These are phyloP conservation scores for Kregervanrija pseudodelftensis DNA, from an alignment of 805 yeast species.

Conservation along the genomic window DNA sequence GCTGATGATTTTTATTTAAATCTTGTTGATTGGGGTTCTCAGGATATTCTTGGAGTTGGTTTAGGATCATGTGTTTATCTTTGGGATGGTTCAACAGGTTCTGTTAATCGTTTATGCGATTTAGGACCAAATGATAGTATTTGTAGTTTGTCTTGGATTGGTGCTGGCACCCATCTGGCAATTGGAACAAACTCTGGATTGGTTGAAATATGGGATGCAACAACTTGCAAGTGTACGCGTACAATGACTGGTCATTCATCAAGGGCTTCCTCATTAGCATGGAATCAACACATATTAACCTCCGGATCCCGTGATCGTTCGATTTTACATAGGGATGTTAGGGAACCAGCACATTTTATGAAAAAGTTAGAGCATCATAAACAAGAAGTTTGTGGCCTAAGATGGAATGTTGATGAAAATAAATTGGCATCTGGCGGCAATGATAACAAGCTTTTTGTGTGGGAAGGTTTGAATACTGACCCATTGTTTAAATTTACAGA, in stretches of 20 bases:
- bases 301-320: slow-evolving; percentile 84
- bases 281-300: slow-evolving; percentile 87
- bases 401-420: slow-evolving; percentile 89
- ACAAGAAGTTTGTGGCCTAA: slow-evolving; percentile 94
- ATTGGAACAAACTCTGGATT: slow-evolving; percentile 82
- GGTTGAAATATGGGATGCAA: slow-evolving; percentile 94
- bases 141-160: slow-evolving; percentile 88
- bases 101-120: slow-evolving; percentile 75
- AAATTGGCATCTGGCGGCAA: slow-evolving; percentile 94
- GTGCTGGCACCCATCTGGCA: slow-evolving; percentile 89
- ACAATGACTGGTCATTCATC: slow-evolving; percentile 88
- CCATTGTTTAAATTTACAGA: slow-evolving; percentile 74
- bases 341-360: slow-evolving; percentile 77
- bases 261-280: slow-evolving; percentile 81
- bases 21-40: slow-evolving; percentile 92
- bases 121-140: slow-evolving; percentile 59
- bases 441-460: slow-evolving; percentile 78
- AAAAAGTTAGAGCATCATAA: slow-evolving; percentile 63
- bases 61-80: slow-evolving; percentile 80
- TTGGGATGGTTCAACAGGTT: slow-evolving; percentile 84
- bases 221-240: slow-evolving; percentile 71
- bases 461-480: slow-evolving; percentile 66
- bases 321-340: slow-evolving; percentile 85
- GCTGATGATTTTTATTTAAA: slow-evolving; percentile 92
- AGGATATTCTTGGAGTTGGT: slow-evolving; percentile 84